Base-by-base conservation (phyloP, 768 basidiomycete genomes). In the Lyophyllum semitale region DNA sequence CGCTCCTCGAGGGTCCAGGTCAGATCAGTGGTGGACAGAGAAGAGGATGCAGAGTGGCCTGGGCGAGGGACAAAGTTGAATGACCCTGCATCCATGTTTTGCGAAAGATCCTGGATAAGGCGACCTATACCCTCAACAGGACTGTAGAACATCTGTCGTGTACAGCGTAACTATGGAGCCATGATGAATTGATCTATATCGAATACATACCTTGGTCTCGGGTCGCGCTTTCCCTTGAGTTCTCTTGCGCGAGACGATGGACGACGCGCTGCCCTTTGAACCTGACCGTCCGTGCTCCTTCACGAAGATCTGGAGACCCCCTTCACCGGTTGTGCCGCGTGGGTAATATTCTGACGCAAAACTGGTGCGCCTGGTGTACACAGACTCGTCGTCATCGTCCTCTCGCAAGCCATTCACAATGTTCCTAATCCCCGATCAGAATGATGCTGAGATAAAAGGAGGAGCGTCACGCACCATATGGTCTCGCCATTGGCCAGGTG, bases 401-500 rank as follows among this genome's bases (percentile, higher is more conserved):
- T 90, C 88, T 48, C 92, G 85, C 59, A 94, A 73, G 13, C 89
- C 88, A 63, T 93, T 91, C 45, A 94, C 89, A 61, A 93, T 88
- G 58, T 84, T 85, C 90, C 90, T 89, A 63, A 46, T 25, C 29
- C 25, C 44, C 61, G 32, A 46, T 61, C 53, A 59, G 51, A 51
- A 61, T 27, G 52, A 55, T 48, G 32, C 32, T 32, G 45, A 42
- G 43, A 45, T 51, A 33, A 60, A 51, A 52, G 53, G 37, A 35
- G 49, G 27, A 33, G 35, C 15, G 43, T 55, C 29, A 76, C 84
- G 54, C 51, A 90, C 92, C 92, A 94, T 57, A 94, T 85, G 8
- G 89, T 91, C 67, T 93, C 86, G 22, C 92, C 92, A 65, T 92
- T 92, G n/a, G 89, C 88, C 63, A 92, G 73, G 65, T 93, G 88